Base-by-base conservation (phyloP, 805 yeast genomes). In the Pachysolen tannophilus region DNA sequence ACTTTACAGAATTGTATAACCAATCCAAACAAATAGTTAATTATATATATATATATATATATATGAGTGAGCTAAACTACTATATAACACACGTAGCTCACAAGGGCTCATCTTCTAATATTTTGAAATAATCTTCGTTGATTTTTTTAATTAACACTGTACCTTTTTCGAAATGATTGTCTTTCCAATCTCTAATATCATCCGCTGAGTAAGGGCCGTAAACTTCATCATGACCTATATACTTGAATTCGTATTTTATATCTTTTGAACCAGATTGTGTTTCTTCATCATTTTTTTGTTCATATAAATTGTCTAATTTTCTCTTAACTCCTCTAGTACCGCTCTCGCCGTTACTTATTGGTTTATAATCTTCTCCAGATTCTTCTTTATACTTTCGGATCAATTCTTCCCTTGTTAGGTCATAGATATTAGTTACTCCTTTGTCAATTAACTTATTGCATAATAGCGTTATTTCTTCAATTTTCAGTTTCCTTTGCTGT, bases 181-280 rank as follows among this genome's bases (percentile, higher is more conserved):
- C 31, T 32, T 55, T 65, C 83, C 83, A 76, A 42, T 67, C 64
- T 15, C 49, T 54, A 78, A 77, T 75, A 38, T 76, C 78, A 41
- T 63, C 67, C 10, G 61, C 49, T 1, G 79, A 60, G 45, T 55
- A 73, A 2, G 69, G 68, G 5, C 78, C 77, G 34, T 72, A 58
- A 2, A 76, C 45, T 20, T 59, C 64, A 2, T 55, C 59, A 18
- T 53, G 58, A 9, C 55, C 64, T 3, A 51, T 37, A 78, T 78
- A 72, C 38, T 63, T 53, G 43, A 66, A 74, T 39, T 68, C 71
- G 74, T 75, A 73, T 8, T 46, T 34, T n/a, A 46, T 47, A 6
- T 39, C 47, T 9, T 44, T 49, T 21, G 54, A 48, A n/a, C n/a
- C n/a, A n/a, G n/a, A n/a, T 31, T 49, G 48, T 16, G 44, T 30